Evolutionary conservation across 2,329 filamentous ascomycete genomes (phyloP), one percentile per base, ranked within the genome.

Genomic region (Neofusicoccum sp.): DNA sequence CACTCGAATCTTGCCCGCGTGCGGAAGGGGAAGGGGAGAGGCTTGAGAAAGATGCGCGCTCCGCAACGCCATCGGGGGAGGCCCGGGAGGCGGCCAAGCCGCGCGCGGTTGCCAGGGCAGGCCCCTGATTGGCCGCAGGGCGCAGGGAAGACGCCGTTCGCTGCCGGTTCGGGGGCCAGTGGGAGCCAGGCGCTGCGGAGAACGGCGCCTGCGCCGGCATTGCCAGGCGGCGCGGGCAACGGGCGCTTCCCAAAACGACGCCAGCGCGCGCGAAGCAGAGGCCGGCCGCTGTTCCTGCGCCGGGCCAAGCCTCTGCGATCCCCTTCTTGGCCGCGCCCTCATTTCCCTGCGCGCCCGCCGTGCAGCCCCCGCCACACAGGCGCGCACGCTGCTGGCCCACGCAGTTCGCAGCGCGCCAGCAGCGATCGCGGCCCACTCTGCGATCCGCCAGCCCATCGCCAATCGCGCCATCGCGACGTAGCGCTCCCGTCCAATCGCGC

Each of bases 1-100:
- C 57, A 28, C 48, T 60, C 45, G 38, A 60, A 51, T 51, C 44
- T 60, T 49, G 45, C 36, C 56, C 56, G 45, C 47, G 38, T 53
- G 58, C 31, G 58, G 48, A 34, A 54, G 47, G 58, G 59, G 51
- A 61, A 61, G 51, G 51, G 51, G 59, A 56, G 48, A 61, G 41
- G 58, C 41, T 44, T 38, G 44, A 40, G 33, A 11, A 59, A 36
- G 57, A 59, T 49, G 57, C 57, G 33, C 57, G 57, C 57, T 59
- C 44, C 45, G 57, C 57, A 47, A 48, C 43, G 49, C 59, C 57
- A 56, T 54, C 41, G 30, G 47, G 26, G 28, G 48, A 44, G 58
- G 58, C 47, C 58, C 33, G 47, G n/a, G 58, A 36, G 38, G 33
- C 20, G 31, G 48, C 49, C 51, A 57, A 34, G 51, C 33, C 43